Percentiles rank a stretch among this genome's conserved stretches.
Evolutionary conservation across 352 stramenopile species (phyloP).

Genomic region (Saprolegnia diclina): DNA sequence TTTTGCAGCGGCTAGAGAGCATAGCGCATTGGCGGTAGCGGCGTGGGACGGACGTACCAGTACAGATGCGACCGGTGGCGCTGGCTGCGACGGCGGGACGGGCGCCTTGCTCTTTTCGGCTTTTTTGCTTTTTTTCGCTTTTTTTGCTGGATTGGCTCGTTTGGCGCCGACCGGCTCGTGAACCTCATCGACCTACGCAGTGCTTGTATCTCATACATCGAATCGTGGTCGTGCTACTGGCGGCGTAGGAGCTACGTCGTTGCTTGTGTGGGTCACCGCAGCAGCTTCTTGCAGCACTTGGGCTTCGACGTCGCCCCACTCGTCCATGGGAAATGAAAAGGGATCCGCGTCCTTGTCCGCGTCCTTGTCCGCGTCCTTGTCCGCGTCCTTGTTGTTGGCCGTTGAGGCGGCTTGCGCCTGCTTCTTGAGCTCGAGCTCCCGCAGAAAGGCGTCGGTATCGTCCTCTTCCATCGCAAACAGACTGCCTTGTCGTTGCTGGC

Average conservation of each 20-base stretch:
- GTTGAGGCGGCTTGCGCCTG: background rate
- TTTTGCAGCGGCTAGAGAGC: no score
- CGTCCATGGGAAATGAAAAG: constrained; percentile 26
- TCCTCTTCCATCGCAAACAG: constrained; percentile 20
- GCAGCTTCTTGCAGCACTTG: constrained; percentile 9
- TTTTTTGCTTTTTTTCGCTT: background rate
- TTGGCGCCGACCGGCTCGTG: background rate
- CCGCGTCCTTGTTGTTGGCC: background rate
- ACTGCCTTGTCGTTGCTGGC: constrained; percentile 14
- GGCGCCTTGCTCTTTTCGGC: background rate
- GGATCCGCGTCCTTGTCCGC: background rate
- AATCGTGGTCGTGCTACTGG: background rate
- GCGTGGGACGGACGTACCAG: no score
- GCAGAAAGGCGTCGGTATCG: constrained; percentile 19
- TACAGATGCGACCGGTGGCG: no score
- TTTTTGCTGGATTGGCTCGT: no score
- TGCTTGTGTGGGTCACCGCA: no score
- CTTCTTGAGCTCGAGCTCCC: constrained; percentile 14
- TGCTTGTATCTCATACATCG: background rate
- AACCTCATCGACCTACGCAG: background rate
- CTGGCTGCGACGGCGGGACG: background rate
- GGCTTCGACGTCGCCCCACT: constrained; percentile 23
- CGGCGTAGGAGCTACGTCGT: background rate
- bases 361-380: background rate
- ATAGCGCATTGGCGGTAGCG: no score